These are phyloP conservation scores for Venturia asperata DNA, from an alignment of 2,329 filamentous ascomycete species.

Conservation along the genomic window DNA sequence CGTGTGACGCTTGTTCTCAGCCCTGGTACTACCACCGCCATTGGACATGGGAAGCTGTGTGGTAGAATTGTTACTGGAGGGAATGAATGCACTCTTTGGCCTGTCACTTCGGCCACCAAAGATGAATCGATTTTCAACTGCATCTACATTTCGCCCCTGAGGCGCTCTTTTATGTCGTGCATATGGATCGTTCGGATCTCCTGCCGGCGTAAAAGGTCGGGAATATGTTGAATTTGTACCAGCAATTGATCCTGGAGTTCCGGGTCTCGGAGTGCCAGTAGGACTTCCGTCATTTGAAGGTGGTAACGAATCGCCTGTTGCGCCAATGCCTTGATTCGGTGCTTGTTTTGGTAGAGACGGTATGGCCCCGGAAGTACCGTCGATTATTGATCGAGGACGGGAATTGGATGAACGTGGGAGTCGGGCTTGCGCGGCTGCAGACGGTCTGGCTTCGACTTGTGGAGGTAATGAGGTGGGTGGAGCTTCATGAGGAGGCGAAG, in stretches of 20 bases:
- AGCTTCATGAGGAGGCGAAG: constrained; percentile 35
- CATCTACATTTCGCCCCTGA: constrained; percentile 56
- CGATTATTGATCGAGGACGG: constrained; percentile 39
- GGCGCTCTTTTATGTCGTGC: constrained; percentile 71
- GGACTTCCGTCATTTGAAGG: constrained; percentile 55
- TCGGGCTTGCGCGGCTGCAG: constrained; percentile 19
- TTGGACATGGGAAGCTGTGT: constrained; percentile 1
- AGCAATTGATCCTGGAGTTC: constrained; percentile 40
- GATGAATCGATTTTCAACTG: constrained; percentile 74
- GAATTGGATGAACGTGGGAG: constrained; percentile 24
- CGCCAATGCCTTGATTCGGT: constrained; percentile 51
- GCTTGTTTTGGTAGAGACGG: constrained; percentile 43
- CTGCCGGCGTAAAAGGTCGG: constrained; percentile 69
- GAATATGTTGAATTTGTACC: constrained; percentile 59
- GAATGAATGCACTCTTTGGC: constrained; percentile 11
- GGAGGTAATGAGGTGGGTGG: constrained; percentile 20
- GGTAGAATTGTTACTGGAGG: constrained; percentile 6
- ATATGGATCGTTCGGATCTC: constrained; percentile 78
- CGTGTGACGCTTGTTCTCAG: constrained; percentile 37
- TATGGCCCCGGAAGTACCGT: constrained; percentile 35
- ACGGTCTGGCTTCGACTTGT: constrained; percentile 23
- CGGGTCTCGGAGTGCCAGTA: constrained; percentile 45
- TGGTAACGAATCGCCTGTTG: constrained; percentile 47
- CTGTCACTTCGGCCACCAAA: constrained; percentile 47
- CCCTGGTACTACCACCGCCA: constrained; percentile 4